Evolutionary conservation across 805 yeast genomes (phyloP).

Genomic region (Cyberlindnera subsufficiens): DNA sequence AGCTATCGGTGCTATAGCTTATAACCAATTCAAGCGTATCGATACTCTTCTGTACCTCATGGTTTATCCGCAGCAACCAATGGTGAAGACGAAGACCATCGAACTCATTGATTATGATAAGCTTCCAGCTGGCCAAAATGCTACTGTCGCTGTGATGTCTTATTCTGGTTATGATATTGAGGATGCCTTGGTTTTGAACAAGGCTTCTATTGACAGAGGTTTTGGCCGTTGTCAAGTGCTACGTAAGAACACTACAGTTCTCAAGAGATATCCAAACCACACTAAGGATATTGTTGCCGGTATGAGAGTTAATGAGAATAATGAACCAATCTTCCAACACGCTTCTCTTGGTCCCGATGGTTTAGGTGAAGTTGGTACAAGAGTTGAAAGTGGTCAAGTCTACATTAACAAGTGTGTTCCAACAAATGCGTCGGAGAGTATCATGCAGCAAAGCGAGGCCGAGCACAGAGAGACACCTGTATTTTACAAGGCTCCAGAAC

Average conservation of each 20-base stretch:
- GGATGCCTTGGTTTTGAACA: slow-evolving; percentile 94
- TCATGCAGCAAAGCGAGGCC: slow-evolving; percentile 28
- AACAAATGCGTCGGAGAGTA: slow-evolving; percentile 65
- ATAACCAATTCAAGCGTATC: slow-evolving; percentile 92
- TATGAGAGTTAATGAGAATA: slow-evolving; percentile 79
- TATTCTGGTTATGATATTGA: slow-evolving; percentile 99
- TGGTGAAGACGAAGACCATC: slow-evolving; percentile 97
- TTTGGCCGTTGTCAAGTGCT: slow-evolving; percentile 97
- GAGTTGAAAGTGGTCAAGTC: slow-evolving; percentile 87
- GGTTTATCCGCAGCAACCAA: slow-evolving; percentile 99
- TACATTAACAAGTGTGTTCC: slow-evolving; percentile 93
- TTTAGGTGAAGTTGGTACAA: slow-evolving; percentile 91
- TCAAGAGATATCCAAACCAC: slow-evolving; percentile 91
- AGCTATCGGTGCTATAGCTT: slow-evolving; percentile 99
- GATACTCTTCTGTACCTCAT: slow-evolving; percentile 89
- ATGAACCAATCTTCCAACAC: slow-evolving; percentile 82
- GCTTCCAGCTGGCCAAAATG: slow-evolving; percentile 97
- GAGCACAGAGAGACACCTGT: slow-evolving; percentile 90
- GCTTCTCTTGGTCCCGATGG: slow-evolving; percentile 90
- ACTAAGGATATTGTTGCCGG: slow-evolving; percentile 90
- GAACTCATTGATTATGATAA: slow-evolving; percentile 94
- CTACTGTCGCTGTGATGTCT: slow-evolving; percentile 98
- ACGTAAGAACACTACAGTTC: slow-evolving; percentile 81
- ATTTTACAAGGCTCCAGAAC: slow-evolving; percentile 90
- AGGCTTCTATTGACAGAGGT: slow-evolving; percentile 91